These are phyloP conservation scores for Naganishia friedmannii DNA, from an alignment of 768 basidiomycete genomes.

Conservation along the genomic window DNA sequence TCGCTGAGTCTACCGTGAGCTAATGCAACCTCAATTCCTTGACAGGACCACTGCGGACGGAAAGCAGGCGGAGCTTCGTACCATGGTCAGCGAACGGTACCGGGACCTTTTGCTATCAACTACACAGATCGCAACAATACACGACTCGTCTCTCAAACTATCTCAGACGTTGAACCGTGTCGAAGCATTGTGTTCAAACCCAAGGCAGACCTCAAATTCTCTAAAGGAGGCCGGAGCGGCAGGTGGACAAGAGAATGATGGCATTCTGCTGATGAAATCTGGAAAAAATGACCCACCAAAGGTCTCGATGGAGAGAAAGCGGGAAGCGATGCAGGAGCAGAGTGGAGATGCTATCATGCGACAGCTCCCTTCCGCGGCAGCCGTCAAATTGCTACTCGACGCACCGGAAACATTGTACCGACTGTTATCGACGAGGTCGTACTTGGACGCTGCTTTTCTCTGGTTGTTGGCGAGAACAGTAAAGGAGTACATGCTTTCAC, in stretches of 20 bases:
- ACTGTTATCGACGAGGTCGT: constrained; percentile 73
- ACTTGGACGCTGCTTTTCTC: constrained; percentile 79
- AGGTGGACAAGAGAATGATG: constrained; percentile 31
- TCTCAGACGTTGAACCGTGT: constrained; percentile 39
- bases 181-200: constrained; percentile 39
- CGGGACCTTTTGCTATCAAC: constrained; percentile 51
- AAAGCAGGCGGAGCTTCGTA: constrained; percentile 49
- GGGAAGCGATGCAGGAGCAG: neutral
- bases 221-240: constrained; percentile 10
- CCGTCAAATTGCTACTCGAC: constrained; percentile 86
- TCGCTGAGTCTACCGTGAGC: neutral
- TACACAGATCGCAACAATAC: constrained; percentile 48
- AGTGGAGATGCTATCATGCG: constrained; percentile 28
- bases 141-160: constrained; percentile 44
- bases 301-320: neutral
- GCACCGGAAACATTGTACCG: constrained; percentile 72
- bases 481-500: constrained; percentile 63
- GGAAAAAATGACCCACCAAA: neutral
- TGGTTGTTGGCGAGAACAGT: constrained; percentile 82
- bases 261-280: neutral
- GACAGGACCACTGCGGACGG: constrained; percentile 41
- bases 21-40: neutral
- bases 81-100: constrained; percentile 49
- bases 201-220: neutral
- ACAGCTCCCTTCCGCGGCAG: constrained; percentile 64